Percentiles rank a stretch among this genome's conserved stretches.
These are phyloP conservation scores for Vanrija humicola DNA, from an alignment of 1,284 basidiomycete species.

Conservation along the genomic window DNA sequence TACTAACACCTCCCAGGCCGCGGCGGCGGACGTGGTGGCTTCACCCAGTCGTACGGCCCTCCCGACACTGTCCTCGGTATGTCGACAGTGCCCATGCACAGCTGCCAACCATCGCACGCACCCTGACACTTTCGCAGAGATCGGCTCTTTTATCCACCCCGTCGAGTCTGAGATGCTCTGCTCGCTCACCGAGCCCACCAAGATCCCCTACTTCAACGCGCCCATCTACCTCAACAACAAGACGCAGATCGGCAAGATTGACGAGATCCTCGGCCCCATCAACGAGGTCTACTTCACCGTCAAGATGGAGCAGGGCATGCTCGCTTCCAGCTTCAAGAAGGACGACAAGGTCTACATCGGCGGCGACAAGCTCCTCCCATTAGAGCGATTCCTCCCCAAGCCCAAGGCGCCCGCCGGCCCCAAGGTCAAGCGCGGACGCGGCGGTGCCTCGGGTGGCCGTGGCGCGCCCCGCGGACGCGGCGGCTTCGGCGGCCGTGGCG, in stretches of 20 bases:
- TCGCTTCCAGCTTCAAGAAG: constrained; percentile 90
- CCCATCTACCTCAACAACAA: constrained; percentile 99
- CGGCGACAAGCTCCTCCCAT: constrained; percentile 90
- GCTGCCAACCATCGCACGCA: not conserved
- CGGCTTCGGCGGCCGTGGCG: constrained; percentile 2
- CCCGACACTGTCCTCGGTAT: constrained; percentile 77
- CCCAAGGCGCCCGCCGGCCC: constrained; percentile 67
- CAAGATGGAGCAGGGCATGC: constrained; percentile 96
- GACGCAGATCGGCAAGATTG: constrained; percentile 86
- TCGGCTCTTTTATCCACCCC: constrained; percentile 85
- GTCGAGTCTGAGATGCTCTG: constrained; percentile 99
- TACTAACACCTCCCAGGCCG: not conserved
- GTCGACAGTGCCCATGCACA: constrained; percentile 21
- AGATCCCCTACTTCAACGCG: constrained; percentile 98
- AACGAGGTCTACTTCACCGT: constrained; percentile 98
- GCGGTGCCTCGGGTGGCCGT: constrained; percentile 2
- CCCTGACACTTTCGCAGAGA: constrained; percentile 55
- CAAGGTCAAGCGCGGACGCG: constrained; percentile 69
- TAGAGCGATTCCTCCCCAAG: constrained; percentile 96
- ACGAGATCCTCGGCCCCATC: constrained; percentile 81
- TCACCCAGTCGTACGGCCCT: constrained; percentile 68
- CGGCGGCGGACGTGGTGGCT: constrained; percentile 55
- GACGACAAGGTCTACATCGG: constrained; percentile 98
- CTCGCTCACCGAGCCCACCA: constrained; percentile 74
- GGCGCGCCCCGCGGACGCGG: not conserved